Evolutionary conservation across 768 basidiomycete genomes (phyloP).

Genomic region (Nidularia sp.): DNA sequence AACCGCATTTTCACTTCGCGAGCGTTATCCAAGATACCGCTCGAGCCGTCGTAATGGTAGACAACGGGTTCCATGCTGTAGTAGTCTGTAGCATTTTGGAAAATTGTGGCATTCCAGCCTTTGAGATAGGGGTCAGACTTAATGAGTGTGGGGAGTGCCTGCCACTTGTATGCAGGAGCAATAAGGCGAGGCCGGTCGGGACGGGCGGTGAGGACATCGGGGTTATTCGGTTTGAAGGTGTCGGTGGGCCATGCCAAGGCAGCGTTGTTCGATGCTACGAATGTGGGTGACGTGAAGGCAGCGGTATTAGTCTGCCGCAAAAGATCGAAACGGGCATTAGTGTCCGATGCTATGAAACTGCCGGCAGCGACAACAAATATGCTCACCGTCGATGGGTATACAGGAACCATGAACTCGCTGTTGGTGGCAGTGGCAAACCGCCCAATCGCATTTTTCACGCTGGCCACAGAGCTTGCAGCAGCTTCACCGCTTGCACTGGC

Average conservation of each 20-base stretch:
- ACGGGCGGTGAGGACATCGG: constrained; percentile 57
- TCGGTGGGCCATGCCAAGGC: constrained; percentile 76
- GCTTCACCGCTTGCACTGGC: constrained; percentile 28
- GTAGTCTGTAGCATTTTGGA: constrained; percentile 82
- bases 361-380: constrained; percentile 1
- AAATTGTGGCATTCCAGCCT: constrained; percentile 88
- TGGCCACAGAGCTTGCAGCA: constrained; percentile 51
- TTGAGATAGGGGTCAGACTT: constrained; percentile 79
- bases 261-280: constrained; percentile 49
- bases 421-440: constrained; percentile 77
- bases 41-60: constrained; percentile 77
- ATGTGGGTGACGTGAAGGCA: constrained; percentile 68
- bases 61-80: constrained; percentile 54
- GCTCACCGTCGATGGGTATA: constrained; percentile 88
- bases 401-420: constrained; percentile 72
- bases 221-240: constrained; percentile 62
- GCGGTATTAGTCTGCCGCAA: constrained; percentile 65
- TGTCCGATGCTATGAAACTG: not conserved
- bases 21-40: constrained; percentile 89
- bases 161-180: constrained; percentile 91
- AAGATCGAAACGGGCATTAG: not conserved
- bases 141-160: constrained; percentile 74
- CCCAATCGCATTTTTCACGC: constrained; percentile 57
- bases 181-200: constrained; percentile 86
- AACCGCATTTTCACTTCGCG: constrained; percentile 86